These are phyloP conservation scores for Skeletonema menzelii DNA, from an alignment of 108 stramenopile genomes.

Conservation along the genomic window DNA sequence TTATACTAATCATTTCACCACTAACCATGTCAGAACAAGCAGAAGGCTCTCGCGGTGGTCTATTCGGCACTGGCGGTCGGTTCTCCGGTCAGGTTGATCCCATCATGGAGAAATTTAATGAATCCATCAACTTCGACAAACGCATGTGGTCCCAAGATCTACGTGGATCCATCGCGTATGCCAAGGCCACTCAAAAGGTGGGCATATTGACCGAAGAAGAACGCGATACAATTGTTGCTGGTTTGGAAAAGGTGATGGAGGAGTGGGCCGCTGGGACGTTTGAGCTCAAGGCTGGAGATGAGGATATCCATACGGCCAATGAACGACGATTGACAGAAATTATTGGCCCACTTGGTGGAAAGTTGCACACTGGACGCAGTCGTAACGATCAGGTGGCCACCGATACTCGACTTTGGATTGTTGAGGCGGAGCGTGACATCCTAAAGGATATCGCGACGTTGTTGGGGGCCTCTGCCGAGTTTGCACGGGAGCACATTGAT, in stretches of 20 bases:
- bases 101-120: constrained; percentile 99
- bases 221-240: constrained; percentile 62
- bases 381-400: constrained; percentile 98
- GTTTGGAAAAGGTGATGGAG: constrained; percentile 76
- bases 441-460: constrained; percentile 74
- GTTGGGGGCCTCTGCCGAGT: constrained; percentile 67
- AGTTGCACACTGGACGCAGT: constrained; percentile 97
- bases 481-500: constrained; percentile 87
- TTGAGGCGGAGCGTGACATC: constrained; percentile 82
- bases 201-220: constrained; percentile 93
- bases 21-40: constrained; percentile 4
- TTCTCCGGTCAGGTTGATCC: constrained; percentile 98
- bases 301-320: constrained; percentile 99
- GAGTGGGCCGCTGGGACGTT: constrained; percentile 95
- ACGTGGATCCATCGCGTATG: constrained; percentile 93
- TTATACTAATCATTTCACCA: not conserved
- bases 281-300: constrained; percentile 89
- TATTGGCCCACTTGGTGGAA: constrained; percentile 92
- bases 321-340: constrained; percentile 98
- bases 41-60: constrained; percentile 84
- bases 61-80: constrained; percentile 94
- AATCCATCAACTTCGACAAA: constrained; percentile 93
- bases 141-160: constrained; percentile 97
- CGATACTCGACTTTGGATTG: constrained; percentile 96
- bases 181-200: constrained; percentile 85